Percentiles rank a stretch among this genome's conserved stretches.
Evolutionary conservation across 1,284 basidiomycete genomes (phyloP).

Genomic region (Athelia sp.): DNA sequence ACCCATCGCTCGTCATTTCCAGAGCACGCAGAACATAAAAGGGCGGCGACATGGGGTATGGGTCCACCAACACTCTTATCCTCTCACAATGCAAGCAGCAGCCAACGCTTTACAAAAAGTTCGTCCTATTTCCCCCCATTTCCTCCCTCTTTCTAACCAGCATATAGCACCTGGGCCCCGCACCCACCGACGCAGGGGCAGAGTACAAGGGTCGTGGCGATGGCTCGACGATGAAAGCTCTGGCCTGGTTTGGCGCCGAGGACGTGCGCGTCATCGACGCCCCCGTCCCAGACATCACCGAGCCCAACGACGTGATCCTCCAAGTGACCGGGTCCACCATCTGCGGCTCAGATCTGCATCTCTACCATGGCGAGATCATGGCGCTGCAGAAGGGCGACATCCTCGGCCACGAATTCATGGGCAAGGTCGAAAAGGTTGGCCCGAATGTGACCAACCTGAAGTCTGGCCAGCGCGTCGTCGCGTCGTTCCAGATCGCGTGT

Average conservation of each 20-base stretch:
- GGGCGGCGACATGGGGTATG: slow-evolving; percentile 61
- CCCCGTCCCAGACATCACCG: slow-evolving; percentile 62
- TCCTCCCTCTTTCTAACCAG: background rate
- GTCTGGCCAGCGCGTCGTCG: slow-evolving; percentile 66
- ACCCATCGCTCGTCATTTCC: background rate
- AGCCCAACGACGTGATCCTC: slow-evolving; percentile 63
- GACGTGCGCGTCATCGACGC: slow-evolving; percentile 56
- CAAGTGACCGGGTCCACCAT: slow-evolving; percentile 70
- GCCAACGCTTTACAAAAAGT: slow-evolving; percentile 33
- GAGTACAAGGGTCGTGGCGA: slow-evolving; percentile 46
- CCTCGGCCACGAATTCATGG: slow-evolving; percentile 78
- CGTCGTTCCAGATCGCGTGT: slow-evolving; percentile 76
- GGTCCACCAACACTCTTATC: slow-evolving; percentile 7
- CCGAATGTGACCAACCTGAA: slow-evolving; percentile 55
- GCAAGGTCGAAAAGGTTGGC: slow-evolving; percentile 61
- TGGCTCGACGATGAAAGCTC: slow-evolving; percentile 60
- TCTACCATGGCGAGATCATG: slow-evolving; percentile 63
- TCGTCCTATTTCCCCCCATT: slow-evolving; percentile 6
- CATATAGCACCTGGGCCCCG: slow-evolving; percentile 35
- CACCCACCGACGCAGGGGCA: slow-evolving; percentile 37
- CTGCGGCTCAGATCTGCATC: slow-evolving; percentile 66
- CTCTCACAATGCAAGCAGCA: slow-evolving; percentile 30
- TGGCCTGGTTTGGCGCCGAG: slow-evolving; percentile 63
- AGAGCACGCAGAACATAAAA: slow-evolving; percentile 15
- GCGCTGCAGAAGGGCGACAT: slow-evolving; percentile 71